phyloP scores from a whole-genome alignment of 345 rosid species.

The Brassica juncea region DNA sequence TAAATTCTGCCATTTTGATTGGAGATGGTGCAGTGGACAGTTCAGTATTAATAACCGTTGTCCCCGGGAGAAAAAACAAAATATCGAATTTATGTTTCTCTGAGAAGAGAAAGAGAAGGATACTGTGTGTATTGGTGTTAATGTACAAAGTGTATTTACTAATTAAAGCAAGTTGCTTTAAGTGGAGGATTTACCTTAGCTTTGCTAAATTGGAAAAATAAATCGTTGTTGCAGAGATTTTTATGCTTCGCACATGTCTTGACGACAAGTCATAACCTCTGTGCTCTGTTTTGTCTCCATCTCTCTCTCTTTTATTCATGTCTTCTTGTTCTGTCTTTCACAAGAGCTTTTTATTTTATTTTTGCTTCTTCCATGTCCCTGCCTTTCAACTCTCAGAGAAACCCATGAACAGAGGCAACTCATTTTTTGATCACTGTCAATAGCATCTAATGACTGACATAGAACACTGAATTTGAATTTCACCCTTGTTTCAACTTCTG shows the following conservation, averaged over 20 bases:
- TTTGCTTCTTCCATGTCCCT: constrained; percentile 20
- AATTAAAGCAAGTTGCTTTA: constrained; percentile 32
- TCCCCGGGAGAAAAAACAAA: constrained; percentile 46
- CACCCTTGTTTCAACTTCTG: not conserved
- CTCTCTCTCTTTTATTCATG: constrained; percentile 16
- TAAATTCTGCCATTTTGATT: constrained; percentile 36
- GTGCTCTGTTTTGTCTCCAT: constrained; percentile 37
- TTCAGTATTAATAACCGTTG: constrained; percentile 72
- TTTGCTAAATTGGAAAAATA: constrained; percentile 14
- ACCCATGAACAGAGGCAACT: constrained; percentile 30
- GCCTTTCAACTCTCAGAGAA: constrained; percentile 31
- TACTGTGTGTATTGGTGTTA: not conserved
- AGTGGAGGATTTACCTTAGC: constrained; percentile 22
- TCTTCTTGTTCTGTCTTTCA: constrained; percentile 35
- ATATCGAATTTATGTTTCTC: constrained; percentile 29
- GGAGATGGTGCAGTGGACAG: constrained; percentile 58
- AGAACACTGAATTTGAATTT: not conserved
- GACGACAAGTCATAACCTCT: constrained; percentile 18
- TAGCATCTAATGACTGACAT: not conserved
- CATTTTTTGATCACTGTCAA: constrained; percentile 26
- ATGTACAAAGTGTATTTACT: constrained; percentile 29
- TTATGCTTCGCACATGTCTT: constrained; percentile 13
- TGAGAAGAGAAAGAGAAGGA: constrained; percentile 5
- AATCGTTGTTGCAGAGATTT: constrained; percentile 27
- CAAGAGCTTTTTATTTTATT: constrained; percentile 18